A percentile compares a stretch with the other conserved stretches of the same genome.
These are phyloP conservation scores for Zalaria obscura DNA, from an alignment of 2,329 filamentous ascomycete genomes.

Conservation along the genomic window DNA sequence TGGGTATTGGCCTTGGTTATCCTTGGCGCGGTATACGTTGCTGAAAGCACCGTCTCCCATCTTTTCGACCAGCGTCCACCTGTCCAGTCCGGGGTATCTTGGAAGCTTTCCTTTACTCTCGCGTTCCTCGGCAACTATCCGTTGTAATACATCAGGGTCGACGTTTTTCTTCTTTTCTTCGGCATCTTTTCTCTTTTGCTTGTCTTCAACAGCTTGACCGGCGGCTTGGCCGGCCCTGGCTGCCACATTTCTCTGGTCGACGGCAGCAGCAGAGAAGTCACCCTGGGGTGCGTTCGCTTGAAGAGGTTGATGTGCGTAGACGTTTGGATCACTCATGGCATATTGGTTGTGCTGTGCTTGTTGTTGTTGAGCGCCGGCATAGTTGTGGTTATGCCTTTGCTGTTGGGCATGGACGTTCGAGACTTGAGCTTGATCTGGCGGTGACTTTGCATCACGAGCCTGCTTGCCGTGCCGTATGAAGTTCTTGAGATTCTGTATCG, in stretches of 20 bases:
- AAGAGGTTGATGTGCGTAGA: slow-evolving; percentile 42
- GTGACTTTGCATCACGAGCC: slow-evolving; percentile 53
- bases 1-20: slow-evolving; percentile 53
- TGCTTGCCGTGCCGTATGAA: slow-evolving; percentile 98
- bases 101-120: slow-evolving; percentile 76
- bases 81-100: slow-evolving; percentile 67
- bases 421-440: slow-evolving; percentile 46
- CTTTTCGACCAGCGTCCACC: slow-evolving; percentile 82
- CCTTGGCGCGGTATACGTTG: slow-evolving; percentile 86
- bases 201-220: slow-evolving; percentile 46
- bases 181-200: slow-evolving; percentile 38
- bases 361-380: slow-evolving; percentile 24
- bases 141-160: slow-evolving; percentile 58
- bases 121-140: slow-evolving; percentile 83
- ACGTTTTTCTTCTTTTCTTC: slow-evolving; percentile 27
- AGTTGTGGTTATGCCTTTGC: slow-evolving; percentile 35
- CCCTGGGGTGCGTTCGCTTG: slow-evolving; percentile 32
- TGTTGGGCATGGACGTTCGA: slow-evolving; percentile 51
- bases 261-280: slow-evolving; percentile 49
- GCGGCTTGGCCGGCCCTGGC: slow-evolving; percentile 54
- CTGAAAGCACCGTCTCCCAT: slow-evolving; percentile 99
- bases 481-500: slow-evolving; percentile 93
- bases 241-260: slow-evolving; percentile 48
- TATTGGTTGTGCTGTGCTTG: slow-evolving; percentile 20
- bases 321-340: slow-evolving; percentile 46